Base-by-base conservation (phyloP, 352 stramenopile genomes). In the Globisporangium paddicum region DNA sequence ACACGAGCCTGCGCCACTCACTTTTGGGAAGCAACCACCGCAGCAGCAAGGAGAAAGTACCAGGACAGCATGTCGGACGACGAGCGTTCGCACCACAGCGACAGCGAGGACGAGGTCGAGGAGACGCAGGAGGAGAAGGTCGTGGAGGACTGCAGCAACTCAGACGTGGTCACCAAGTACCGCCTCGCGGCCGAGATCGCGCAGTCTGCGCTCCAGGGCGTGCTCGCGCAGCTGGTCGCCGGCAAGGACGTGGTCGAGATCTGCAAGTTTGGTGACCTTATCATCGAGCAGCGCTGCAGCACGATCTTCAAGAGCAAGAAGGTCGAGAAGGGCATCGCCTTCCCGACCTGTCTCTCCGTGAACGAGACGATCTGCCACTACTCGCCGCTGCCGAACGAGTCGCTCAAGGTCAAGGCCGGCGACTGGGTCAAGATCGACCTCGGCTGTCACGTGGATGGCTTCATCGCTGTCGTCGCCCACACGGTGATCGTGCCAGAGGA, bases 281-380 rank as follows among this genome's bases (percentile, higher is more conserved):
- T 96, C 55, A 83, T 97, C 54, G 52, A 76, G 67, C 79, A 90
- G 71, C 83, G 86, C 47, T 92, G 82, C 58, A 73, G 70, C 38
- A 90, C 97, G 55, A 96, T 99, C 51, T 99, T 98, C 63, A 98
- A 99, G 74, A 97, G 86, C 73, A 98, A 97, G 75, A 89, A 96
- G 61, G 82, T 99, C 6, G 94, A 99, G 71, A 98, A 99, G 75
- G 98, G 98, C 48, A 87, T 99, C 58, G 97, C 98, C 11, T 99
- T 99, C 79, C 98, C 98, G 9, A 99, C 98, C 47, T 99, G 92
- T 66, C 82, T 99, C 28, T 99, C 93, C 56, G 93, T 99, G 19
- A 99, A 99, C 78, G 96, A 99, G 69, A 81, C 97, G 55, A 89
- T 99, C 45, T 99, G 97, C 81, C 98, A 99, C 82, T 97, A 92